Percentiles rank a stretch among this genome's conserved stretches.
Evolutionary conservation across 306 rosid genomes (phyloP).

Genomic region (Hippophae tibetana): DNA sequence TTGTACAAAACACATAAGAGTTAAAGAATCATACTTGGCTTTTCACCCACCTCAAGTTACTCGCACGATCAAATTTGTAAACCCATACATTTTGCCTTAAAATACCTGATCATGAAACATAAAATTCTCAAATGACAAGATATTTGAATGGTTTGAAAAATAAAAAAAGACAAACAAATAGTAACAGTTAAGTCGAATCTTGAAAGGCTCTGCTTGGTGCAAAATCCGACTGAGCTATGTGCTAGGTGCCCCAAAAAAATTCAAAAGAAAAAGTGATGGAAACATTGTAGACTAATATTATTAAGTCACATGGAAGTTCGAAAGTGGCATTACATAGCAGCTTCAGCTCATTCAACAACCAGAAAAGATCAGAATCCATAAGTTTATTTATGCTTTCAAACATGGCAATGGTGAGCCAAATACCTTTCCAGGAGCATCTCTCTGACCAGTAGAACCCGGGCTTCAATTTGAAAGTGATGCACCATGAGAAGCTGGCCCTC

Average conservation of each 20-base stretch:
- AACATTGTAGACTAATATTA: not conserved
- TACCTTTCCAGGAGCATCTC: constrained; percentile 73
- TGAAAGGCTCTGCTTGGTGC: not conserved
- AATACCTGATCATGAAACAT: constrained; percentile 47
- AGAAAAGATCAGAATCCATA: too few relatives aligned
- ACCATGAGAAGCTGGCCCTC: constrained; percentile 77
- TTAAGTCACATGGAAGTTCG: too few relatives aligned
- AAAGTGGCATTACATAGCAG: too few relatives aligned
- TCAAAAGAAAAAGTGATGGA: not conserved
- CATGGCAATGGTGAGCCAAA: not conserved
- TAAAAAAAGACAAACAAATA: not conserved
- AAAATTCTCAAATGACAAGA: not conserved
- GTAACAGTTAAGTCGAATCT: not conserved
- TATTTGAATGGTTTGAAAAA: not conserved
- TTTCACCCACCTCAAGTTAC: constrained; percentile 86
- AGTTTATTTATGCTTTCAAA: too few relatives aligned
- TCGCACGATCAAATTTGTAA: constrained; percentile 84
- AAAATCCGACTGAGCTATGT: not conserved
- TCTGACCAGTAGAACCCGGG: constrained; percentile 66
- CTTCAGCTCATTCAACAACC: too few relatives aligned
- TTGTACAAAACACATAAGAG: constrained; percentile 7
- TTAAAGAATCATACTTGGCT: constrained; percentile 66
- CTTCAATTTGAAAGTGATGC: constrained; percentile 50
- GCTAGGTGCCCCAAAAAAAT: not conserved
- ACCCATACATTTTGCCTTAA: constrained; percentile 80